Conservation (phyloP, 768 basidiomycete genomes). For the Hydnum rufescens region DNA sequence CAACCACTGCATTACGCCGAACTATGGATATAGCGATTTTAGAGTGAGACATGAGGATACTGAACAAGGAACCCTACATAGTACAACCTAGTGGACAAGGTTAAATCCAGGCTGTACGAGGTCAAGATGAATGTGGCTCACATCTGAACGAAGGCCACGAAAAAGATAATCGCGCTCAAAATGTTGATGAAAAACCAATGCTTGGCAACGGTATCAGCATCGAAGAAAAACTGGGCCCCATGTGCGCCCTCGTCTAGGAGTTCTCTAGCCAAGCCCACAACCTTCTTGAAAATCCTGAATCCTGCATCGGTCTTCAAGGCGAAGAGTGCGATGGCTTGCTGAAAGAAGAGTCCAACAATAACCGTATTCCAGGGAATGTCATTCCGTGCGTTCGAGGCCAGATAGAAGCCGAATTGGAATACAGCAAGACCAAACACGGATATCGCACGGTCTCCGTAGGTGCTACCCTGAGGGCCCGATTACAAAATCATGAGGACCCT, state of each 20-base stretch:
- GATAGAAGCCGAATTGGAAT: constrained; percentile 61
- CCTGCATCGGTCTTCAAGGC: constrained; percentile 73
- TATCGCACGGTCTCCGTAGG: constrained; percentile 64
- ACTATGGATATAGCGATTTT: too few relatives aligned
- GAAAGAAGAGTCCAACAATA: constrained; percentile 69
- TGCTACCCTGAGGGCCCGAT: constrained; percentile 25
- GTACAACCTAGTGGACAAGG: constrained; percentile 80
- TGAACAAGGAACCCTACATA: too few relatives aligned
- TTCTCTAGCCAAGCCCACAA: constrained; percentile 60
- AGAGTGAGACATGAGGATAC: too few relatives aligned
- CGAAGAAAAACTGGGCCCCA: constrained; percentile 73
- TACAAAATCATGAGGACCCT: not conserved
- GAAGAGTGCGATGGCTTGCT: constrained; percentile 74
- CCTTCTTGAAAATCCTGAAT: constrained; percentile 65
- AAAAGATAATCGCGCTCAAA: constrained; percentile 61
- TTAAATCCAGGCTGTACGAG: too few relatives aligned
- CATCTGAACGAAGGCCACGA: constrained; percentile 80
- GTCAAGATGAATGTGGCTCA: too few relatives aligned
- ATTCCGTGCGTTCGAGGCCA: constrained; percentile 39
- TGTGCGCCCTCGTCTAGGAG: constrained; percentile 47
- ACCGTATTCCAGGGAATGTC: constrained; percentile 73
- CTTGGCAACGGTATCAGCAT: constrained; percentile 37
- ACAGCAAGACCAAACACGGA: constrained; percentile 60
- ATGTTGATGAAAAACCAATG: constrained; percentile 71
- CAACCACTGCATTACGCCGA: constrained; percentile 89